Evolutionary conservation across 768 basidiomycete genomes (phyloP).

Genomic region (Pholiota conissans): DNA sequence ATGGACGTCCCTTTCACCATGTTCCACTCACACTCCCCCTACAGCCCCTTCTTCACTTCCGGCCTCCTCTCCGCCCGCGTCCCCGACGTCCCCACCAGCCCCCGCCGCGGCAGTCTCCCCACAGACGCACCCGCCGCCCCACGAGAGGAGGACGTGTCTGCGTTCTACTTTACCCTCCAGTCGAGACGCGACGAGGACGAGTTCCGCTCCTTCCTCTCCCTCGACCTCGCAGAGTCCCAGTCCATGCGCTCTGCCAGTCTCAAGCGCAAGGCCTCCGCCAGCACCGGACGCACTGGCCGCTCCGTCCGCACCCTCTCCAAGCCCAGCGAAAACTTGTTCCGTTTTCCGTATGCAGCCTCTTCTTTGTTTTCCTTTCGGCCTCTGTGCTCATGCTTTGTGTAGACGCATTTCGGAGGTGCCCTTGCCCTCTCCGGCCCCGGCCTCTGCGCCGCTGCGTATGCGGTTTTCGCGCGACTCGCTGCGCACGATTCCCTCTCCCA

Average conservation of each 20-base stretch:
- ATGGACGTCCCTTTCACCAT: conserved; percentile 21
- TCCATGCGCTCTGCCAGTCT: conserved; percentile 40
- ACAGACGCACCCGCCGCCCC: conserved; percentile 24
- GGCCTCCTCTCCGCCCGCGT: conserved; percentile 44
- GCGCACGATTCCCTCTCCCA: conserved; percentile 56
- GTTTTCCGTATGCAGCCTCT: conserved; percentile 22
- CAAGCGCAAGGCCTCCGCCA: conserved; percentile 29
- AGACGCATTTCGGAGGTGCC: conserved; percentile 26
- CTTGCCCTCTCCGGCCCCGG: conserved; percentile 12
- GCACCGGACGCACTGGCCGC: background rate
- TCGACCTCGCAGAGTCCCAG: conserved; percentile 62
- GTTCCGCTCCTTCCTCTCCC: conserved; percentile 63
- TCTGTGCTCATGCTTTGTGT: conserved; percentile 8
- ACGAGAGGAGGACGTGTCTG: conserved; percentile 27
- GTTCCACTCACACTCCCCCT: conserved; percentile 46
- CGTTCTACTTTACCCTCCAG: conserved; percentile 50
- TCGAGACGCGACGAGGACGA: conserved; percentile 38
- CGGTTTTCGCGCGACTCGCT: conserved; percentile 39
- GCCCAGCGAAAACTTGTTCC: conserved; percentile 15
- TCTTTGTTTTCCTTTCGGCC: background rate
- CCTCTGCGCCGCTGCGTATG: conserved; percentile 21
- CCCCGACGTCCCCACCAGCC: conserved; percentile 20
- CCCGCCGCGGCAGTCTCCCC: conserved; percentile 37
- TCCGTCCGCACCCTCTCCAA: background rate
- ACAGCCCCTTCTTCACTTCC: conserved; percentile 67